Evolutionary conservation across 148 eudicot genomes (phyloP).

Genomic region (Nepenthes mirabilis): DNA sequence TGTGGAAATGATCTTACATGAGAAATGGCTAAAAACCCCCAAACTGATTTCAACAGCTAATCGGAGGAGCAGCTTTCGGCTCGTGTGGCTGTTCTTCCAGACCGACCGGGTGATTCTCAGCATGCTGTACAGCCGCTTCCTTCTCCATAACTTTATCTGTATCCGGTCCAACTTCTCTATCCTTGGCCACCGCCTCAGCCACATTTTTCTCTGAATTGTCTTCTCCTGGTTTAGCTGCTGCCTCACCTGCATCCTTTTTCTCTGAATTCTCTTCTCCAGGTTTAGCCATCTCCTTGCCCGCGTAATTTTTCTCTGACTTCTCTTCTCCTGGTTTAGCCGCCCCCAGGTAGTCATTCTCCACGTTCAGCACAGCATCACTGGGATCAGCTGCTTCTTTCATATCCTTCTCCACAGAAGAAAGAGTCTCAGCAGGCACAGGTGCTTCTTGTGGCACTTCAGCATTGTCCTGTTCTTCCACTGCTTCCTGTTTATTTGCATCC

Average conservation of each 20-base stretch:
- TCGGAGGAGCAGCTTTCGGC: conserved; percentile 4
- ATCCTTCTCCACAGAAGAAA: background rate
- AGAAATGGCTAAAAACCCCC: background rate
- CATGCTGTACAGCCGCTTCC: conserved; percentile 1
- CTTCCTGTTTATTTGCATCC: conserved; percentile 6
- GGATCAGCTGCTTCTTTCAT: conserved; percentile 5
- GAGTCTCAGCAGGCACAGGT: background rate
- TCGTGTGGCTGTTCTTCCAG: conserved; percentile 1
- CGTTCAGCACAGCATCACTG: background rate
- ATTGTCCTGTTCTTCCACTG: conserved; percentile 2
- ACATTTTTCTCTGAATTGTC: too few species aligned
- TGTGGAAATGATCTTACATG: background rate
- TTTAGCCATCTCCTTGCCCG: too few species aligned
- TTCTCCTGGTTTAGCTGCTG: too few species aligned
- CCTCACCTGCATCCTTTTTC: too few species aligned
- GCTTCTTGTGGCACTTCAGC: conserved; percentile 1
- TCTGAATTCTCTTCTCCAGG: too few species aligned
- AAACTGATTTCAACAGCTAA: conserved; percentile 3
- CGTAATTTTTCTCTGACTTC: background rate
- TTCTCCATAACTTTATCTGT: background rate
- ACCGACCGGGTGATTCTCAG: conserved; percentile 3
- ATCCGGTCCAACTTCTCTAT: too few species aligned
- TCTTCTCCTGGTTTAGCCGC: conserved; percentile 1
- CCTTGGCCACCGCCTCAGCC: too few species aligned
- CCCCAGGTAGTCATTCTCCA: conserved; percentile 1